Percentiles rank a stretch among this genome's conserved stretches.
Evolutionary conservation across 2,329 filamentous ascomycete species (phyloP).

Genomic region (Alternaria sp.): DNA sequence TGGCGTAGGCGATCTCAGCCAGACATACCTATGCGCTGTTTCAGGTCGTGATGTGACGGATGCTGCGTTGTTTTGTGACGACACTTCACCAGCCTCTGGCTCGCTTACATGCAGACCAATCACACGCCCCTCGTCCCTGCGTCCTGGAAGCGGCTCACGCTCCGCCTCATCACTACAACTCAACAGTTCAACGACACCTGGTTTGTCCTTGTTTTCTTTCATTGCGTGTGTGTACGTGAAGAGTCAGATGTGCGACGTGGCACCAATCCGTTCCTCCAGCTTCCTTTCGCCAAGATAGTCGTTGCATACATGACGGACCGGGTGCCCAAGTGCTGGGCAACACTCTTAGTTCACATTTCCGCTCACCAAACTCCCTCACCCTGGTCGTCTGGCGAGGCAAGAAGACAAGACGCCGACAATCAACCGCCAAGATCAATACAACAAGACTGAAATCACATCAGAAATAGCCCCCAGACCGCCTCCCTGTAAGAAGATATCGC

Average conservation of each 20-base stretch:
- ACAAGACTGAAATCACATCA: not conserved
- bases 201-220: not conserved
- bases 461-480: not conserved
- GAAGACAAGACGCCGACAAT: not conserved
- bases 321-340: constrained; percentile 1
- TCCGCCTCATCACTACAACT: constrained; percentile 9
- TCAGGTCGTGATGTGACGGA: constrained; percentile 8
- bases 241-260: constrained; percentile 1
- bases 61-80: constrained; percentile 16
- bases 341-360: constrained; percentile 1
- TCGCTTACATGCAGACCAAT: constrained; percentile 13
- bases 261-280: not conserved
- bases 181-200: constrained; percentile 7
- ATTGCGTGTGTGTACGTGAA: not conserved
- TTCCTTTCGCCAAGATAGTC: not conserved
- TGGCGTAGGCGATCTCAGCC: not conserved
- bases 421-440: not conserved
- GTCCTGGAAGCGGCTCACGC: constrained; percentile 12
- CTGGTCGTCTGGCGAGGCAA: not conserved
- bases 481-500: not conserved
- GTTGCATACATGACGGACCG: constrained; percentile 11
- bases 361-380: constrained; percentile 2
- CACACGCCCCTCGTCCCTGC: constrained; percentile 8
- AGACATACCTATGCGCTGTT: constrained; percentile 3
- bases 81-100: constrained; percentile 15